Base-by-base conservation (phyloP, 108 stramenopile genomes). In the Schizochytrium sp. region DNA sequence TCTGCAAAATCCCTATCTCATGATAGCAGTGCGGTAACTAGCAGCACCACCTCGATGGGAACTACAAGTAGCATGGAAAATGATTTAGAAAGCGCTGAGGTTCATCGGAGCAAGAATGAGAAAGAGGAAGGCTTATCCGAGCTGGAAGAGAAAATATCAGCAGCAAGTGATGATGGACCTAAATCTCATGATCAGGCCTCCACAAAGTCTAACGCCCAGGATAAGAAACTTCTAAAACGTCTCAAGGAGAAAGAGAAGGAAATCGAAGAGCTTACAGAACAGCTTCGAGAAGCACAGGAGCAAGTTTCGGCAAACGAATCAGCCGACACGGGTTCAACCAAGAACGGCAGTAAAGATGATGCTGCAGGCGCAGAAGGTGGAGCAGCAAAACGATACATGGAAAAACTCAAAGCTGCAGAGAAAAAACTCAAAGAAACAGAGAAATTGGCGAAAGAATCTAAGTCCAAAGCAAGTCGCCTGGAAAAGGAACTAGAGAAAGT, bases 351-450 rank as follows among this genome's bases (percentile, higher is more conserved):
- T 8, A 38, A 44, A 38, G 15, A 8, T 15, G 64, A 44, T 12
- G 28, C 10, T 38, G 64, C 12, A 4, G 87, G 4, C 56, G 56
- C 19, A 4, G 7, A 87, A 41, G 57, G 38, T 17, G 56, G 38
- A 8, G 55, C 87, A 4, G 57, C 87, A 8, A 87, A 87, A 57
- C 87, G 50, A 1, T 56, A 56, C 57, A 87, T 89, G 83, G 83
- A 87, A 19, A 88, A 87, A 13, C 15, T 87, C 41, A 88, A 88
- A 41, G 88, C 72, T 1, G 46, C 88, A 55, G 87, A 88, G 57
- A 87, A 89, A 45, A 89, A 76, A 53, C 57, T 50, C 72, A 89
- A 89, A 19, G 73, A 46, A 7, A 56, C 83, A 10, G 89, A 44
- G 19, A 8, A 59, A 53, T 41, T 28, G 42, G 57, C 45, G 28